These are phyloP conservation scores for Capsicum rhomboideum DNA, from an alignment of 257 asterid species.

Conservation along the genomic window DNA sequence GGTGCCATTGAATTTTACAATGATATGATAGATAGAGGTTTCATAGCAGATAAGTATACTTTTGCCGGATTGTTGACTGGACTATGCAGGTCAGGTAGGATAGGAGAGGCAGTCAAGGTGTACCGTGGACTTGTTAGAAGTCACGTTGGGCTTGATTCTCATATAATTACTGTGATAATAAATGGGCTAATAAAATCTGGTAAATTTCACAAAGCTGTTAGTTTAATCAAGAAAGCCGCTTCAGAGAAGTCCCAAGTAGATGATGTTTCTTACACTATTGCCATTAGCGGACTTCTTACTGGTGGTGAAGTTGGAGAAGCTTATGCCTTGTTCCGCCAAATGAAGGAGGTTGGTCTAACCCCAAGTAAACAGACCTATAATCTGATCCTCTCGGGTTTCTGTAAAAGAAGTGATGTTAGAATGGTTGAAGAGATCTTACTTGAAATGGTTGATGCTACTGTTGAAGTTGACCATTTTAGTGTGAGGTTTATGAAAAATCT, in stretches of 20 bases:
- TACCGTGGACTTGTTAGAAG: slow-evolving; percentile 43
- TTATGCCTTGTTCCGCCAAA: slow-evolving; percentile 36
- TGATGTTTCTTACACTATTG: slow-evolving; percentile 44
- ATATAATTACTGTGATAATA: slow-evolving; percentile 48
- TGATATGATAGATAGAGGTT: slow-evolving; percentile 63
- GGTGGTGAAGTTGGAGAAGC: slow-evolving; percentile 42
- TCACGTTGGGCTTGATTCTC: slow-evolving; percentile 34
- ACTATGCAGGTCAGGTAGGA: slow-evolving; percentile 46
- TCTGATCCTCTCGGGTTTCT: slow-evolving; percentile 38
- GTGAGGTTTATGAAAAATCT: slow-evolving; percentile 21
- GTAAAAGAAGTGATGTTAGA: slow-evolving; percentile 32
- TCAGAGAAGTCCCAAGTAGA: slow-evolving; percentile 41
- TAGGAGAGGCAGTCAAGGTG: slow-evolving; percentile 46
- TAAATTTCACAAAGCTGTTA: slow-evolving; percentile 26
- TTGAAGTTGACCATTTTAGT: slow-evolving; percentile 27
- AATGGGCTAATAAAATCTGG: slow-evolving; percentile 53
- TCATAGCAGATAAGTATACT: slow-evolving; percentile 61
- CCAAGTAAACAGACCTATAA: slow-evolving; percentile 43
- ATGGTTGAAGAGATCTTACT: slow-evolving; percentile 32
- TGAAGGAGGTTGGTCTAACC: slow-evolving; percentile 43
- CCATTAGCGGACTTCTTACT: slow-evolving; percentile 43
- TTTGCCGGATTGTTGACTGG: slow-evolving; percentile 54
- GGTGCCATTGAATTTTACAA: slow-evolving; percentile 61
- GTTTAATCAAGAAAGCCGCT: slow-evolving; percentile 33
- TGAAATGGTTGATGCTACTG: slow-evolving; percentile 40